Evolutionary conservation across 495 filamentous ascomycete species (phyloP), one percentile per base, ranked within the genome.

Genomic region (Annulohypoxylon maeteangense): DNA sequence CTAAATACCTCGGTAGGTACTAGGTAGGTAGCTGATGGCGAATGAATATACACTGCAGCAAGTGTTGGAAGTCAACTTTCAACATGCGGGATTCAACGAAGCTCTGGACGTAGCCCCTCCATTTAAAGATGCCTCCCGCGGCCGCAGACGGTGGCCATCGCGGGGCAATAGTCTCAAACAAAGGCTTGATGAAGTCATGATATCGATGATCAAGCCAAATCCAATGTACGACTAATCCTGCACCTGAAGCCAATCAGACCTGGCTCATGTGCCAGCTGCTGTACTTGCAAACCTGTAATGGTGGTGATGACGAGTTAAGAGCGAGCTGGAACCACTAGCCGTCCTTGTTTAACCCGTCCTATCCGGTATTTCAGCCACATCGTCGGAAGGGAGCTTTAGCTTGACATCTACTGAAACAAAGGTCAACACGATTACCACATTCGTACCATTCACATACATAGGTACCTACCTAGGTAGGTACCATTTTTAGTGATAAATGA

Each of bases 171-270:
- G 22, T 20, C 31, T 8, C 57, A 51, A 12, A 62, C 68, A 66
- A 66, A 71, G 62, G 42, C 62, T 7, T 10, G 59, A 68, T 72
- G 64, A 72, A 67, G 58, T 72, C 69, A 72, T 72, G 69, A 72
- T 72, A 58, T 63, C 50, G 58, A 68, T 4, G 44, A 53, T 47
- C 62, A 55, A 16, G 59, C 63, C 69, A 59, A 72, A 64, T 50
- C 51, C 32, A 51, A 14, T 51, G 31, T 27, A 58, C 31, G 32
- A 8, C 45, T 55, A 65, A 38, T 51, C 54, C 36, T 47, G 38
- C 65, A 14, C 56, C 18, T 62, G 48, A 71, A 65, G 42, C 68
- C 62, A 66, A 66, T 66, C 62, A 66, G 50, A 31, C 36, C 25
- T 50, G 31, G 20, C 16, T 38, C 50, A 57, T 51, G 22, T 27